A percentile compares a stretch with the other conserved stretches of the same genome.
phyloP scores from a whole-genome alignment of 1,284 basidiomycete genomes.

The Malassezia pachydermatis region DNA sequence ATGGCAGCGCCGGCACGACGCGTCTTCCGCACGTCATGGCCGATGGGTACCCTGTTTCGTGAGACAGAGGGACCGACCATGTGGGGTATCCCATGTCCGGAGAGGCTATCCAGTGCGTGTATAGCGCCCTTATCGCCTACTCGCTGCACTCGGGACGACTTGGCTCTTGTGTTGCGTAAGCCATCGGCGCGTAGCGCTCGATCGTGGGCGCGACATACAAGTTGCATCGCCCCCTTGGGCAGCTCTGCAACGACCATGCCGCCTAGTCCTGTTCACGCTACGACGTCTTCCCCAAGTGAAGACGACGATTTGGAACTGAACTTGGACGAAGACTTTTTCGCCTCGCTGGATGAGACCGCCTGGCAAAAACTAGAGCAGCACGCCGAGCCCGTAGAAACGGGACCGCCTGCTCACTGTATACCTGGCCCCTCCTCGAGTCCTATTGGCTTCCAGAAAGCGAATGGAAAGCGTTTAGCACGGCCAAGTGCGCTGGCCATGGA shows the following conservation, averaged over 20 bases:
- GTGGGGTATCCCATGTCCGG: too few species aligned
- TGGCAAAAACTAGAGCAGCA: conserved; percentile 14
- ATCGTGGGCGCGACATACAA: neutral
- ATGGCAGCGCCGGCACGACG: too few species aligned
- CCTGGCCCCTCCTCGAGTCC: too few species aligned
- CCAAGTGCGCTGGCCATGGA: conserved; percentile 13
- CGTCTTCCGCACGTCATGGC: too few species aligned
- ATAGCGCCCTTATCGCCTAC: too few species aligned
- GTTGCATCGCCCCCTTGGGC: neutral
- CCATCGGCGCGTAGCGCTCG: neutral
- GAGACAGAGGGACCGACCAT: too few species aligned
- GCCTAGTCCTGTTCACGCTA: too few species aligned
- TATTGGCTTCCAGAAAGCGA: conserved; percentile 11
- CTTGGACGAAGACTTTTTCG: conserved; percentile 12
- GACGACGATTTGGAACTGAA: neutral
- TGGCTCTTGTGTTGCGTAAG: neutral
- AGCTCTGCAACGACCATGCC: too few species aligned
- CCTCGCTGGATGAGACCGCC: conserved; percentile 14
- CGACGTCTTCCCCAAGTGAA: neutral
- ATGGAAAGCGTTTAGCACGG: conserved; percentile 12
- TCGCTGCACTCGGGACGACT: neutral
- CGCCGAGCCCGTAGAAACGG: too few species aligned
- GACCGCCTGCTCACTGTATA: too few species aligned
- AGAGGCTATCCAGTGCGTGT: too few species aligned
- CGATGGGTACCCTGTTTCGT: too few species aligned